Evolutionary conservation across 73 alveolate species (phyloP).

Genomic region (Effrenium voratum): DNA sequence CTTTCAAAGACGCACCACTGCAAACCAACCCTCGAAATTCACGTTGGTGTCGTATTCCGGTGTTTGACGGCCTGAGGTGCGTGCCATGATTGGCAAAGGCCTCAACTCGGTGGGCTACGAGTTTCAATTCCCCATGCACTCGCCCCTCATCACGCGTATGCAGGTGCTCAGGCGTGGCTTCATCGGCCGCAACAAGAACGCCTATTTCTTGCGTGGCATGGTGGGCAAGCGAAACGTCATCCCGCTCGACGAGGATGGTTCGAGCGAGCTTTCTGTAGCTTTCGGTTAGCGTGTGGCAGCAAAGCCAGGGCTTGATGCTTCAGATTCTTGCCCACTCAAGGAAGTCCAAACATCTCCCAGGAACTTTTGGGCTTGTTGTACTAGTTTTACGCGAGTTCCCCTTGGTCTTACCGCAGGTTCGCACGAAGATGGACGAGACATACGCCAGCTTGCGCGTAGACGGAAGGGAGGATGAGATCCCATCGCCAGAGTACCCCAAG

Average conservation of each 20-base stretch:
- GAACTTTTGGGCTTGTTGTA: neutral
- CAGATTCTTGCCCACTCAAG: too few relatives aligned
- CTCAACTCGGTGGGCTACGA: conserved; percentile 78
- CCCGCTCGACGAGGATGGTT: conserved; percentile 52
- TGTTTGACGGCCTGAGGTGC: too few relatives aligned
- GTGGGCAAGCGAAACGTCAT: conserved; percentile 86
- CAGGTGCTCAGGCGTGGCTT: conserved; percentile 76
- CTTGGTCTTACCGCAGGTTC: neutral
- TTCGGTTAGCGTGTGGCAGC: neutral
- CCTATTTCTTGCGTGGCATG: conserved; percentile 85
- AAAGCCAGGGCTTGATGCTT: too few relatives aligned
- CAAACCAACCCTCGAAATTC: too few relatives aligned
- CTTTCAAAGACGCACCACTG: too few relatives aligned
- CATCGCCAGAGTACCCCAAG: conserved; percentile 57
- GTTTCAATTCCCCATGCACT: conserved; percentile 70
- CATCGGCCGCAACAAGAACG: conserved; percentile 89
- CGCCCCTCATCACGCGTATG: conserved; percentile 54
- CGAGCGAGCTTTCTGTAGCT: neutral
- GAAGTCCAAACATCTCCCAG: neutral
- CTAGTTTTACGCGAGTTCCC: neutral
- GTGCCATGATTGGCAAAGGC: conserved; percentile 86
- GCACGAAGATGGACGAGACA: conserved; percentile 73
- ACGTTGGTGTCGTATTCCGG: too few relatives aligned
- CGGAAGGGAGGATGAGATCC: conserved; percentile 73
- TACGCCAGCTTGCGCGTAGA: conserved; percentile 49